A percentile compares a stretch with the other conserved stretches of the same genome.
phyloP scores from a whole-genome alignment of 257 asterid genomes.

The Fraxinus anomala region DNA sequence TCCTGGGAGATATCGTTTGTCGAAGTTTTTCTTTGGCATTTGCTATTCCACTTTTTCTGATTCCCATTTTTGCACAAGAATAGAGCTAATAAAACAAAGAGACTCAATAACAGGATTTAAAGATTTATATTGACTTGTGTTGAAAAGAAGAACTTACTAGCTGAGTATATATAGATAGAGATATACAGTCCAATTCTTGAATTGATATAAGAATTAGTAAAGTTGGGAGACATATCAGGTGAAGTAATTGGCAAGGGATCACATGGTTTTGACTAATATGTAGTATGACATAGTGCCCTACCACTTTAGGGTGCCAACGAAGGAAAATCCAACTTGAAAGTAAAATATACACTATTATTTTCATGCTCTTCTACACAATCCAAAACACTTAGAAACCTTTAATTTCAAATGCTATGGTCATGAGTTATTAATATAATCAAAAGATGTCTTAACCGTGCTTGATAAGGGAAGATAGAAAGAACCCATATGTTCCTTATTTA shows the following conservation, averaged over 20 bases:
- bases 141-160: not conserved
- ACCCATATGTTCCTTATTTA: conserved; percentile 18
- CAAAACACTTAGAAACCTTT: conserved; percentile 16
- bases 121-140: conserved; percentile 5
- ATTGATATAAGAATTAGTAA: conserved; percentile 27
- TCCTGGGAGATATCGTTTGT: conserved; percentile 42
- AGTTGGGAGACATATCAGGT: conserved; percentile 51
- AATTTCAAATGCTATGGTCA: conserved; percentile 15
- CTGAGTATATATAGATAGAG: conserved; percentile 18
- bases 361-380: conserved; percentile 21
- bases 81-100: not conserved
- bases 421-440: conserved; percentile 18
- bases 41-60: conserved; percentile 45
- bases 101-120: not conserved
- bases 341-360: conserved; percentile 20
- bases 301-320: conserved; percentile 42
- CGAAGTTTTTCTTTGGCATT: conserved; percentile 59
- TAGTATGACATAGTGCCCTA: conserved; percentile 62
- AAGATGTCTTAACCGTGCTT: conserved; percentile 1
- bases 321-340: conserved; percentile 16
- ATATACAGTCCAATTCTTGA: conserved; percentile 9
- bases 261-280: conserved; percentile 75
- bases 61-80: conserved; percentile 42
- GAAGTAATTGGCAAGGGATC: conserved; percentile 47
- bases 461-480: conserved; percentile 12